A percentile compares a stretch with the other conserved stretches of the same genome.
phyloP scores from a whole-genome alignment of 83 land plant genomes.

The Thuja plicata region DNA sequence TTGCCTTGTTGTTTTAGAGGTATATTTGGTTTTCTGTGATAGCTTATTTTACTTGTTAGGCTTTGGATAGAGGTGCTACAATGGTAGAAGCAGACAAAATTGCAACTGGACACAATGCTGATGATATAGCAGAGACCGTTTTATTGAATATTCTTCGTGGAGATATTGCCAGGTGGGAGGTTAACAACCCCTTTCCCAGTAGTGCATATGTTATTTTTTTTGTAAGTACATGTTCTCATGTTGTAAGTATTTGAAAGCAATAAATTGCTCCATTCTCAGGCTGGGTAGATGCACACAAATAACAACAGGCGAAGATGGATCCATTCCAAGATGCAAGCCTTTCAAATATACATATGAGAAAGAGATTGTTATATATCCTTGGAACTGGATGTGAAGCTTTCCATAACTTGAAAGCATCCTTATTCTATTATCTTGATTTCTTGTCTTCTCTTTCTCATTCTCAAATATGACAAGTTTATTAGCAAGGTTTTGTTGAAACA shows the following conservation, averaged over 20 bases:
- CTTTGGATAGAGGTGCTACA: constrained; percentile 95
- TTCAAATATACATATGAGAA: constrained; percentile 98
- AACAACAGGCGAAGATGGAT: constrained; percentile 99
- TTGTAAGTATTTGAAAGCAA: not conserved
- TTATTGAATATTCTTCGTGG: constrained; percentile 91
- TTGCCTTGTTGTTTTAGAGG: not conserved
- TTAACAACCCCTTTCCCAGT: not conserved
- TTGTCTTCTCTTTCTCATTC: not conserved
- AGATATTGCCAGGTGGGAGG: constrained; percentile 89
- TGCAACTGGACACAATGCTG: constrained; percentile 98
- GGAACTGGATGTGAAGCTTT: not conserved
- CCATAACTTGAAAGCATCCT: not conserved
- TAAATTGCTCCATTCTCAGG: constrained; percentile 38
- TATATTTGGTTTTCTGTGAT: not conserved
- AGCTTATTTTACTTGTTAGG: constrained; percentile 35
- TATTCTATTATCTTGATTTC: not conserved
- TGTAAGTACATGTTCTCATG: constrained; percentile 4
- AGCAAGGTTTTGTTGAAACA: too few species aligned
- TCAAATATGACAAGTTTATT: not conserved
- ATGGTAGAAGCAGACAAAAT: constrained; percentile 86
- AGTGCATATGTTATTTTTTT: not conserved
- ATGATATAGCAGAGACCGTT: constrained; percentile 98
- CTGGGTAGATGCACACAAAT: constrained; percentile 88
- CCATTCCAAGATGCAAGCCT: constrained; percentile 99
- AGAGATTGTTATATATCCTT: constrained; percentile 99